Conservation (phyloP, 768 basidiomycete genomes). For the Pleurotus eryngii region DNA sequence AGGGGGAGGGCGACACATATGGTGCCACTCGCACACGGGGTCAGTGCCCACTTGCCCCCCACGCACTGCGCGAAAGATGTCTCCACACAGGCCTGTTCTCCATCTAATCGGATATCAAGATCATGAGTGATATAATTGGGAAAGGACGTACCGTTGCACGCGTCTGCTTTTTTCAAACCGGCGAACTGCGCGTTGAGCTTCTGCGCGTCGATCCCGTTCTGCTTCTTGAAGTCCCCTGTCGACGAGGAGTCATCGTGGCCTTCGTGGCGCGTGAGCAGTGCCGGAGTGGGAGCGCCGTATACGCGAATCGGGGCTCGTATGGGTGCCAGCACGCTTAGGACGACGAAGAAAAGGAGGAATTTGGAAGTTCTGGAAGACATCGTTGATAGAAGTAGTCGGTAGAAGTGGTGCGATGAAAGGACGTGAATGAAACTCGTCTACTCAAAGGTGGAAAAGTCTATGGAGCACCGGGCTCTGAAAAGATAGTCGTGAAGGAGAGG, state of each 20-base stretch:
- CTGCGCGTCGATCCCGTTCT: conserved; percentile 50
- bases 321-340: not conserved
- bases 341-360: conserved; percentile 1
- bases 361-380: not conserved
- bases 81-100: conserved; percentile 37
- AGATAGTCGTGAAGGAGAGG: not conserved
- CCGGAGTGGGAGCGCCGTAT: conserved; percentile 29
- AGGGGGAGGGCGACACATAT: conserved; percentile 49
- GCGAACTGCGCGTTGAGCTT: conserved; percentile 47
- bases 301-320: conserved; percentile 18
- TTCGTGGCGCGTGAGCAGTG: conserved; percentile 20
- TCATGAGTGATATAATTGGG: not conserved
- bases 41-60: conserved; percentile 33
- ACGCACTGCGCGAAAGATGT: conserved; percentile 42
- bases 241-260: conserved; percentile 18
- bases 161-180: conserved; percentile 35
- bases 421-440: not conserved
- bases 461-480: conserved; percentile 5
- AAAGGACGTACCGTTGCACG: conserved; percentile 42
- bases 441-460: not conserved
- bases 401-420: not conserved
- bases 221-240: conserved; percentile 22
- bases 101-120: conserved; percentile 30
- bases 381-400: not conserved
- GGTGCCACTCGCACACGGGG: conserved; percentile 30